Evolutionary conservation across 2,329 filamentous ascomycete species (phyloP), one percentile per base, ranked within the genome.

Genomic region (Aspergillus novofumigatus): DNA sequence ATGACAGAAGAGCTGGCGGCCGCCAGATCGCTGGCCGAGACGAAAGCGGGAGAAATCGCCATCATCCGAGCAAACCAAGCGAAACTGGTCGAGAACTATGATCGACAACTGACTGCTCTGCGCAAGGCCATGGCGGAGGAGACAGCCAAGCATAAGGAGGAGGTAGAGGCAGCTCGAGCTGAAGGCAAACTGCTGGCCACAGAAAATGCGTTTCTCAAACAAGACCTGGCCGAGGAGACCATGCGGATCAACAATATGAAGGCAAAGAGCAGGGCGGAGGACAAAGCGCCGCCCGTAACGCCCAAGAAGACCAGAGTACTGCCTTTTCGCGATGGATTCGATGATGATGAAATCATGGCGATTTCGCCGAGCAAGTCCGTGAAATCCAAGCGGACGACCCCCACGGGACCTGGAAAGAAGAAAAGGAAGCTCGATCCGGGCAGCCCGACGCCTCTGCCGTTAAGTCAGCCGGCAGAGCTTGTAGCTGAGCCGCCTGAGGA

Each of bases 241-340:
- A 77, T 80, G 61, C 75, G 79, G 49, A 69, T 77, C 9, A 80
- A 76, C 66, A 71, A 74, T 59, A 61, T 69, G 58, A 75, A 72
- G 54, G 64, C 69, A 32, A 78, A 72, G 59, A 67, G 69, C 29
- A 69, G 67, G 49, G 41, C 60, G 20, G 67, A 71, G 14, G 75
- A 75, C 17, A 74, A 70, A 53, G 56, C 62, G 25, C 75, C 72
- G 42, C 79, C 79, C 1, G 66, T 73, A 1, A 85, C 83, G 1
- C 83, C 83, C 0, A 81, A 72, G 58, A 82, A 79, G 61, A 69
- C 73, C n/a, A 77, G 74, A 59, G 69, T 70, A 6, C 70, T 79
- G 1, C 77, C 78, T 2, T 77, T 82, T 38, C 78, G 83, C 17
- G 85, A 88, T 72, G 85, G 85, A 20, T 88, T 88, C 65, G 83